Base-by-base conservation (phyloP, 371 early-diverging fungal species). In the Enteropsectra breve region DNA sequence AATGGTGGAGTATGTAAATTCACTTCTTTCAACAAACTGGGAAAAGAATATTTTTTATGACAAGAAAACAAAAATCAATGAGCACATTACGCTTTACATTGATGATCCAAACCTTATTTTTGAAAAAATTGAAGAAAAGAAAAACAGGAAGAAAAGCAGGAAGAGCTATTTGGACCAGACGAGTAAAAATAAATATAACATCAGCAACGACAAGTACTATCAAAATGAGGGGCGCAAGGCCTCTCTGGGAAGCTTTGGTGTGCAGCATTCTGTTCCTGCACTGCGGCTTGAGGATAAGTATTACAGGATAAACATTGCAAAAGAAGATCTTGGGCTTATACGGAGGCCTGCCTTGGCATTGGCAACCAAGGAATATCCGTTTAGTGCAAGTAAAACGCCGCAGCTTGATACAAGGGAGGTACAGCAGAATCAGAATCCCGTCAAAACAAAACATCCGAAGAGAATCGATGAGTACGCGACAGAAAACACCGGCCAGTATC, bases 191-290 rank as follows among this genome's bases (percentile, higher is more conserved):
- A 84, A 86, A 33, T 92, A 90, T 79, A 94, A 95, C 76, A 75
- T 94, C 28, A 91, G 94, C 0, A 89, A 92, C 76, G 97, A 97
- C 81, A 85, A 86, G 28, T 86, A 84, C 64, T 97, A 97, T 77
- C 90, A 87, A 29, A 83, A 66, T 29, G 66, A 86, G 0, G 77
- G 82, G 59, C 81, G 85, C 37, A 85, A 85, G 21, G 84, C 86
- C 45, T 79, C 85, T 13, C 85, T 90, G 66, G 94, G 94, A 21
- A 86, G 87, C 64, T 83, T 88, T 49, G 86, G 86, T 1, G 73
- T 79, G 11, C 90, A 90, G 67, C 98, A 97, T 75, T 85, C 93
- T 6, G 71, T 89, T 28, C 94, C 96, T 1, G 92, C 96, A 1
- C 75, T 91, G 45, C 86, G 85, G 68, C 73, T 95, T n/a, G 86